A percentile compares a stretch with the other conserved stretches of the same genome.
Evolutionary conservation across 805 yeast genomes (phyloP).

Genomic region (Kuraishia hungarica): DNA sequence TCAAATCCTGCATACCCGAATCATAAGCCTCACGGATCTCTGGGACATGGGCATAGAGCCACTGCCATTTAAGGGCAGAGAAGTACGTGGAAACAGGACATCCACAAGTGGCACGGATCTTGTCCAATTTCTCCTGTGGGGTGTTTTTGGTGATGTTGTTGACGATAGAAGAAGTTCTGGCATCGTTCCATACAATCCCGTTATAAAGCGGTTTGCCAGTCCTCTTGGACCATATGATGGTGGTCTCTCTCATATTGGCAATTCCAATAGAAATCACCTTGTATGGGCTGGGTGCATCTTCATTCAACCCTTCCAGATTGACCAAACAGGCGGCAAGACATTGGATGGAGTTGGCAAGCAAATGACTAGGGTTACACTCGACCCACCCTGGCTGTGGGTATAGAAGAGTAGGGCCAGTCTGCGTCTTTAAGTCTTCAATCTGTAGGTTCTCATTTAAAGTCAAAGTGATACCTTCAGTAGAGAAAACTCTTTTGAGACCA

Average conservation of each 20-base stretch:
- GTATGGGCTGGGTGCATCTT: conserved; percentile 36
- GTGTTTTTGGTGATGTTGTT: conserved; percentile 47
- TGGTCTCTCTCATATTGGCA: conserved; percentile 95
- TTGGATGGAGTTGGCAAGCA: conserved; percentile 70
- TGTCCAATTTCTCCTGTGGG: conserved; percentile 45
- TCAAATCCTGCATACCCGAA: conserved; percentile 57
- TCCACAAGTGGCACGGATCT: conserved; percentile 62
- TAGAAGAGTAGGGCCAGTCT: conserved; percentile 58
- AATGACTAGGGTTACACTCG: conserved; percentile 82
- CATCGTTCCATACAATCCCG: conserved; percentile 96
- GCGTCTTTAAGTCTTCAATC: conserved; percentile 45
- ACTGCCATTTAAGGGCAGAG: conserved; percentile 80
- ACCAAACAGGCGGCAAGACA: conserved; percentile 65
- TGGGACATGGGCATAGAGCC: conserved; percentile 80
- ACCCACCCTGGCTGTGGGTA: conserved; percentile 90
- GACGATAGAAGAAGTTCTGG: conserved; percentile 72
- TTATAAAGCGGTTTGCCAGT: conserved; percentile 80
- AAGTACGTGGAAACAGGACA: conserved; percentile 87
- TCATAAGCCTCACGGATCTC: conserved; percentile 61
- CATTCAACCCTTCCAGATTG: conserved; percentile 43
- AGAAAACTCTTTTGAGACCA: conserved; percentile 35
- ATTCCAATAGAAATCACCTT: conserved; percentile 72
- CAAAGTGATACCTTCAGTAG: conserved; percentile 69
- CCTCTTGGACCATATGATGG: conserved; percentile 75
- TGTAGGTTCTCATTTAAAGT: conserved; percentile 45